Evolutionary conservation across 257 asterid species (phyloP).

Genomic region (Avicennia marina): DNA sequence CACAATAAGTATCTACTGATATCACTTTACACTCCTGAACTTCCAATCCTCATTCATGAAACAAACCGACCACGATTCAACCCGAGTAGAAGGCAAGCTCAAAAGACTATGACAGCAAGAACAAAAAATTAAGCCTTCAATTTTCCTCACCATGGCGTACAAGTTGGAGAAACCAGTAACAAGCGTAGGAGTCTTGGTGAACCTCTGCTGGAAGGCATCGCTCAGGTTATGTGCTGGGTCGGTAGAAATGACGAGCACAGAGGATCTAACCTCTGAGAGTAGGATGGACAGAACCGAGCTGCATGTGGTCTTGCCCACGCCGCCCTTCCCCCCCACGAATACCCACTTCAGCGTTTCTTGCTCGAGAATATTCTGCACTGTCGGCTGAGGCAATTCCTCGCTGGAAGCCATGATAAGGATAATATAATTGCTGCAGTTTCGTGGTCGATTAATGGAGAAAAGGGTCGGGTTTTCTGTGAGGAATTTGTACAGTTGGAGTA

Average conservation of each 20-base stretch:
- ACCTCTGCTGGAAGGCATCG: constrained; percentile 90
- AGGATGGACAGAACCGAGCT: constrained; percentile 74
- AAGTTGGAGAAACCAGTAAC: constrained; percentile 89
- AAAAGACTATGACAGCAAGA: not conserved
- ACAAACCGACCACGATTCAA: too few species aligned
- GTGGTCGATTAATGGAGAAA: constrained; percentile 13
- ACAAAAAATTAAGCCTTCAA: not conserved
- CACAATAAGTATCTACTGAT: too few species aligned
- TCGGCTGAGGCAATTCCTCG: constrained; percentile 62
- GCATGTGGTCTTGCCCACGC: constrained; percentile 94
- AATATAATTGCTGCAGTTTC: constrained; percentile 2
- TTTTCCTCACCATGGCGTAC: constrained; percentile 82
- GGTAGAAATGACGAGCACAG: constrained; percentile 91
- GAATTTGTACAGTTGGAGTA: too few species aligned
- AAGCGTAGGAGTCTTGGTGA: constrained; percentile 83
- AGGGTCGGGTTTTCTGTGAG: too few species aligned
- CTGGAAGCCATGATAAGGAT: constrained; percentile 45
- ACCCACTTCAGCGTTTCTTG: constrained; percentile 88
- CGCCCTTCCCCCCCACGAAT: constrained; percentile 97
- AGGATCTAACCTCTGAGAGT: constrained; percentile 61
- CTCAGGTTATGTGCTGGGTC: constrained; percentile 98
- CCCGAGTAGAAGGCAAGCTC: too few species aligned
- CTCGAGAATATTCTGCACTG: constrained; percentile 65
- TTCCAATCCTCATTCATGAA: too few species aligned
- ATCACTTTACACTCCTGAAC: too few species aligned